A percentile compares a stretch with the other conserved stretches of the same genome.
Evolutionary conservation across 2,329 filamentous ascomycete species (phyloP).

Genomic region (Falciphora oryzae): DNA sequence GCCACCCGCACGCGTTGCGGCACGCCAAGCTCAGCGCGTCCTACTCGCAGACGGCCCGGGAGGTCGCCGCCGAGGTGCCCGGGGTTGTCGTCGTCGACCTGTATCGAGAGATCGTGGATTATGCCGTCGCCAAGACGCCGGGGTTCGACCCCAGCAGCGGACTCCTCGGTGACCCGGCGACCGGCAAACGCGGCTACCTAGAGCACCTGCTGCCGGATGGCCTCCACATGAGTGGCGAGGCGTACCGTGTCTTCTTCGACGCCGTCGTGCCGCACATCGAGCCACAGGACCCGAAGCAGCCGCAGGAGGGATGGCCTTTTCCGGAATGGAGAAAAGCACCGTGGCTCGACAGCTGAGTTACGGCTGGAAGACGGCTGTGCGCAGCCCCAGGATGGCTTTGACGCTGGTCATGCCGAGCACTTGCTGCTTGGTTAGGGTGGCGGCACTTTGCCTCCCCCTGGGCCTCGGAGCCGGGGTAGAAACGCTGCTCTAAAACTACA

Average conservation of each 20-base stretch:
- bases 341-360: slow-evolving; percentile 16
- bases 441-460: neutral
- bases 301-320: slow-evolving; percentile 31
- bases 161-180: slow-evolving; percentile 44
- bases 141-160: slow-evolving; percentile 44
- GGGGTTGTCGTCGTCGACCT: slow-evolving; percentile 67
- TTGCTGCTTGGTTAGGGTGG: no score
- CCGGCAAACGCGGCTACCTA: slow-evolving; percentile 45
- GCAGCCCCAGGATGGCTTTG: neutral
- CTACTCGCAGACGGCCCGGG: slow-evolving; percentile 56
- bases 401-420: no score
- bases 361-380: neutral
- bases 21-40: slow-evolving; percentile 43
- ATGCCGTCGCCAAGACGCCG: slow-evolving; percentile 53
- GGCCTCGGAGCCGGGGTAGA: no score
- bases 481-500: no score
- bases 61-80: slow-evolving; percentile 62
- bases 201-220: slow-evolving; percentile 50
- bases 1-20: slow-evolving; percentile 37
- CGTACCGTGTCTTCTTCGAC: slow-evolving; percentile 48
- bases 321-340: slow-evolving; percentile 41
- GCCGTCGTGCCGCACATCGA: slow-evolving; percentile 42
- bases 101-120: slow-evolving; percentile 70
- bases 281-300: slow-evolving; percentile 32
- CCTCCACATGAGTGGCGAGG: slow-evolving; percentile 49